Evolutionary conservation across 2,329 filamentous ascomycete genomes (phyloP).

Genomic region (Ascochyta clinopodiicola): DNA sequence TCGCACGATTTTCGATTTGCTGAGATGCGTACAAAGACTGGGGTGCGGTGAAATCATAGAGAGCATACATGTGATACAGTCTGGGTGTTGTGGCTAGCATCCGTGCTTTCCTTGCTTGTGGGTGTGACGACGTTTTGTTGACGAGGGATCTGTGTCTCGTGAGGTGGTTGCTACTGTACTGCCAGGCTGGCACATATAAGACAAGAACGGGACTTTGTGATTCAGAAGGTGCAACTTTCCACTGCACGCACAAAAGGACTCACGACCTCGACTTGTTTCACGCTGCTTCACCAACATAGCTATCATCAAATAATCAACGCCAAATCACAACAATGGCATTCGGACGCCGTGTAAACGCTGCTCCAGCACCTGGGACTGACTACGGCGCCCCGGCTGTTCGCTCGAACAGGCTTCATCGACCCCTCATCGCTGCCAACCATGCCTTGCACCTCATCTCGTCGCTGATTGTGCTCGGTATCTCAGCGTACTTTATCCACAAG

Average conservation of each 20-base stretch:
- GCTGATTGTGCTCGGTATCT: slow-evolving; percentile 27
- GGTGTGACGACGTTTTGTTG: slow-evolving; percentile 9
- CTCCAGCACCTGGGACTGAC: slow-evolving; percentile 10
- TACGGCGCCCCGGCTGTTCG: slow-evolving; percentile 19
- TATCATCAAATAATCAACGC: background rate
- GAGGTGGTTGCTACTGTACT: background rate
- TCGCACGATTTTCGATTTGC: background rate
- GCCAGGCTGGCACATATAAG: background rate
- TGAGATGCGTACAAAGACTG: background rate
- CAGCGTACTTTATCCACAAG: slow-evolving; percentile 25
- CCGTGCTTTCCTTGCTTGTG: slow-evolving; percentile 10
- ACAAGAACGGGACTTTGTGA: background rate
- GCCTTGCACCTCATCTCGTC: slow-evolving; percentile 24
- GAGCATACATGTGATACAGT: slow-evolving; percentile 3
- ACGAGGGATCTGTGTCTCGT: background rate
- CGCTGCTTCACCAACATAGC: background rate
- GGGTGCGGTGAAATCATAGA: background rate
- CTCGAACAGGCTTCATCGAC: slow-evolving; percentile 19
- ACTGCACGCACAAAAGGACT: background rate
- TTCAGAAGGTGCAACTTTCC: background rate
- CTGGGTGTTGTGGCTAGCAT: background rate
- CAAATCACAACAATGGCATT: slow-evolving; percentile 1
- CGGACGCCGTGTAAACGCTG: slow-evolving; percentile 6
- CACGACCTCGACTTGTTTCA: background rate
- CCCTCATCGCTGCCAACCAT: slow-evolving; percentile 24